Conservation (phyloP, 768 basidiomycete species). For the Sistotremastrum suecicum region DNA sequence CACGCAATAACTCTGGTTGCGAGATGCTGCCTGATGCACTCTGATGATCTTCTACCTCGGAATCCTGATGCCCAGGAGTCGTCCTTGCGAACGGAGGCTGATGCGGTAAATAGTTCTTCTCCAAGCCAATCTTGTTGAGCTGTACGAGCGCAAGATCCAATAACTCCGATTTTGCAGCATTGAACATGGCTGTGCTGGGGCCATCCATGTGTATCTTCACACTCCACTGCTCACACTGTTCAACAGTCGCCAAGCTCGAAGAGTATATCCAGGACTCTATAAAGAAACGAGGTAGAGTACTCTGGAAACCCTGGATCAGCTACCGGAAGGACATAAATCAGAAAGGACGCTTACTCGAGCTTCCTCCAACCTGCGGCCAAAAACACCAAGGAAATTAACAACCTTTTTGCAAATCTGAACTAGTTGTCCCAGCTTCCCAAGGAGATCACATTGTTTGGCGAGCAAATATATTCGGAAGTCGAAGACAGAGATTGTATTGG, state of each 20-base stretch:
- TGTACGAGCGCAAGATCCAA: conserved; percentile 62
- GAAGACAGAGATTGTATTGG: conserved; percentile 84
- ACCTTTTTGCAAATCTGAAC: conserved; percentile 61
- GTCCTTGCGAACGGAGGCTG: conserved; percentile 59
- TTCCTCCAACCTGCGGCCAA: conserved; percentile 63
- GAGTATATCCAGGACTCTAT: conserved; percentile 92
- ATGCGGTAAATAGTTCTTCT: conserved; percentile 53
- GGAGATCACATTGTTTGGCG: conserved; percentile 65
- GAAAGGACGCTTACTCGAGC: conserved; percentile 40
- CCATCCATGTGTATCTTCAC: conserved; percentile 33
- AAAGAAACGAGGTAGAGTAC: conserved; percentile 50
- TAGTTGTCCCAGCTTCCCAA: conserved; percentile 54
- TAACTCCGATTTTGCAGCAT: conserved; percentile 78
- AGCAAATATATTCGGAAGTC: conserved; percentile 89
- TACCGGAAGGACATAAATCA: conserved; percentile 1
- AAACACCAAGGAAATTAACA: conserved; percentile 57
- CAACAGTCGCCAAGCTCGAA: conserved; percentile 70
- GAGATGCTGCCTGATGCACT: conserved; percentile 25
- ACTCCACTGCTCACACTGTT: conserved; percentile 66
- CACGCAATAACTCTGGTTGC: conserved; percentile 43
- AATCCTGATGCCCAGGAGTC: conserved; percentile 9
- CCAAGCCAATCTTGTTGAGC: conserved; percentile 79
- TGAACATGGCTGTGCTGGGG: conserved; percentile 33
- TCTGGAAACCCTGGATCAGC: conserved; percentile 18
- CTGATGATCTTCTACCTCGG: neutral